Evolutionary conservation across 2,329 filamentous ascomycete genomes (phyloP), one percentile per base, ranked within the genome.

Genomic region (Neofusicoccum laricinum): DNA sequence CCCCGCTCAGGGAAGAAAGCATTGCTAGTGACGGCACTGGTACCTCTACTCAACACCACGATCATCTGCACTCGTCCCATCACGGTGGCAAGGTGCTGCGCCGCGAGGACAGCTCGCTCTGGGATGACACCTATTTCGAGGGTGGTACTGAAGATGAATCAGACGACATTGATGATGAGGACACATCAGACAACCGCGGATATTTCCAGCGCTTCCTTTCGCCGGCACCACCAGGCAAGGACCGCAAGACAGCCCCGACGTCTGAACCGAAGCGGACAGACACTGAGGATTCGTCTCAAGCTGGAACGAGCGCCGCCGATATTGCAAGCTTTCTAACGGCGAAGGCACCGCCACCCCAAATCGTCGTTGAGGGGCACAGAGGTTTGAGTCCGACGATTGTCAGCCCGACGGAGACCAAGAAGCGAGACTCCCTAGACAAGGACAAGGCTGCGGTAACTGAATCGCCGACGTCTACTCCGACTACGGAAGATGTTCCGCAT

Each of bases 81-180:
- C 34, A 30, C 17, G 17, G 41, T 12, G 43, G 55, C 41, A 57
- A 51, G 53, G 17, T 19, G 2, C 32, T 58, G 10, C 45, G 45
- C 6, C 75, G 78, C 57, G 73, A 76, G 64, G 76, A 79, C 36
- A 80, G 79, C n/a, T 75, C 71, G 2, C 71, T 76, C 2, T 84
- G 81, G 82, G 81, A 83, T 61, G 81, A 82, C 45, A 71, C 76
- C 2, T 80, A 81, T 63, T 81, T 83, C 61, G 81, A 82, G 43
- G 78, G 75, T 17, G 79, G 79, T n/a, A 79, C 75, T 10, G 79
- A 81, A 53, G 78, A 80, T 40, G 78, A 78, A 4, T 62, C 67
- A 7, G 81, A 83, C 41, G 79, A 79, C 15, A 72, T 78, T 3
- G 58, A 66, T 7, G 76, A 78, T 40, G 75, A 77, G 32, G 51